Evolutionary conservation across 106 monocot genomes (phyloP).

Genomic region (Dendrobium officinale): DNA sequence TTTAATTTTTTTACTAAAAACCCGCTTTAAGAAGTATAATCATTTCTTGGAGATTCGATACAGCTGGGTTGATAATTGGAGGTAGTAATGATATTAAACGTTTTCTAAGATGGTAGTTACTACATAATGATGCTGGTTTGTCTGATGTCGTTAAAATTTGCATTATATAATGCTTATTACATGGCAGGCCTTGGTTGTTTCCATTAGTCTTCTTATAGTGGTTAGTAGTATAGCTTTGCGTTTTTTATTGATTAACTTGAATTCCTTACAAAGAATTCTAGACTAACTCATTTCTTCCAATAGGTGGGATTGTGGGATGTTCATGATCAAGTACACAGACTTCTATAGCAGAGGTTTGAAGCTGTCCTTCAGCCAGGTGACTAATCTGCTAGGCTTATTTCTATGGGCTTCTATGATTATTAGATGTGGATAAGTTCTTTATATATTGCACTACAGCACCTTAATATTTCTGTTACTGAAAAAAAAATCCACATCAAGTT

Average conservation of each 20-base stretch:
- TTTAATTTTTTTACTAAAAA: no score
- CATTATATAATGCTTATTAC: no score
- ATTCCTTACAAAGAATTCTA: no score
- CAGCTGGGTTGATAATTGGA: no score
- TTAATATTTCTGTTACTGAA: not conserved
- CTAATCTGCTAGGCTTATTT: not conserved
- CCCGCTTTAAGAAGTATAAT: no score
- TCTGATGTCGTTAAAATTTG: no score
- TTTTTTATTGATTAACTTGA: not conserved
- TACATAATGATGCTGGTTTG: no score
- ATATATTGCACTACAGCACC: not conserved
- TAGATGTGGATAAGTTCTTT: not conserved
- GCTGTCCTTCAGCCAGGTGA: slow-evolving; percentile 66
- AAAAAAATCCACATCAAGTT: not conserved
- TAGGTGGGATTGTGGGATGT: slow-evolving; percentile 98
- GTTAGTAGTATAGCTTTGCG: not conserved
- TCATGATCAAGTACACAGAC: slow-evolving; percentile 94
- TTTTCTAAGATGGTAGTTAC: no score
- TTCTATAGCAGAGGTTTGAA: slow-evolving; percentile 73
- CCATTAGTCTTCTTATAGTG: not conserved
- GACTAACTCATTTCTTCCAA: not conserved
- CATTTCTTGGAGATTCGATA: no score
- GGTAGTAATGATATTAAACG: no score
- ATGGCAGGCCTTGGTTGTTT: no score
- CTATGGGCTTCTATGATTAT: not conserved